Percentiles rank a stretch among this genome's conserved stretches.
Conservation (phyloP, 2,329 filamentous ascomycete species). For the Piedraia hortae region DNA sequence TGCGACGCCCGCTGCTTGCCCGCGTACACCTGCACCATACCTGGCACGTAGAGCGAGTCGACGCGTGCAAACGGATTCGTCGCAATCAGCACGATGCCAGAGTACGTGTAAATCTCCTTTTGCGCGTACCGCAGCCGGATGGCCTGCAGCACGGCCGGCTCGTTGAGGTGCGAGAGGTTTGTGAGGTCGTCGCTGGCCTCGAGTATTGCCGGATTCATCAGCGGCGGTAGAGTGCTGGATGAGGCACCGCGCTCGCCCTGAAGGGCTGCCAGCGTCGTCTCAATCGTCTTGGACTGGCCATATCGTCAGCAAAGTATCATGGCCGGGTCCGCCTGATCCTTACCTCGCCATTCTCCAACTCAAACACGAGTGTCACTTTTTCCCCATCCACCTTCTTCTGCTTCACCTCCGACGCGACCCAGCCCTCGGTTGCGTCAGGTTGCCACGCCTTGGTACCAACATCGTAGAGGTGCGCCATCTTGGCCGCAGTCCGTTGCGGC, state of each 20-base stretch:
- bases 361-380: slow-evolving; percentile 69
- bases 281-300: slow-evolving; percentile 44
- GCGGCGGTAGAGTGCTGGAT: slow-evolving; percentile 53
- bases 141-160: slow-evolving; percentile 89
- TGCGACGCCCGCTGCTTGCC: slow-evolving; percentile 91
- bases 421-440: slow-evolving; percentile 83
- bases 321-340: slow-evolving; percentile 3
- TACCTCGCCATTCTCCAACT: slow-evolving; percentile 83
- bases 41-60: slow-evolving; percentile 91
- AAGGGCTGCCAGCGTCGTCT: slow-evolving; percentile 50
- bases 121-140: slow-evolving; percentile 92
- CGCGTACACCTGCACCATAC: slow-evolving; percentile 98
- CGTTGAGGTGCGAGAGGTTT: slow-evolving; percentile 90
- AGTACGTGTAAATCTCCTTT: slow-evolving; percentile 99
- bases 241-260: slow-evolving; percentile 37
- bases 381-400: slow-evolving; percentile 61
- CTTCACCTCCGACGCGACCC: slow-evolving; percentile 84
- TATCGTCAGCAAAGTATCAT: slow-evolving; percentile 1
- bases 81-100: slow-evolving; percentile 91
- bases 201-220: slow-evolving; percentile 96
- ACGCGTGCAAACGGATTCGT: slow-evolving; percentile 95
- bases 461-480: slow-evolving; percentile 41
- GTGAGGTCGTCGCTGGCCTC: slow-evolving; percentile 96
- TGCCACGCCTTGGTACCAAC: slow-evolving; percentile 96
- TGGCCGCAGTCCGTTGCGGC: no score